Base-by-base conservation (phyloP, 1,139 yeast species). In the Debaryomyces fabryi region DNA sequence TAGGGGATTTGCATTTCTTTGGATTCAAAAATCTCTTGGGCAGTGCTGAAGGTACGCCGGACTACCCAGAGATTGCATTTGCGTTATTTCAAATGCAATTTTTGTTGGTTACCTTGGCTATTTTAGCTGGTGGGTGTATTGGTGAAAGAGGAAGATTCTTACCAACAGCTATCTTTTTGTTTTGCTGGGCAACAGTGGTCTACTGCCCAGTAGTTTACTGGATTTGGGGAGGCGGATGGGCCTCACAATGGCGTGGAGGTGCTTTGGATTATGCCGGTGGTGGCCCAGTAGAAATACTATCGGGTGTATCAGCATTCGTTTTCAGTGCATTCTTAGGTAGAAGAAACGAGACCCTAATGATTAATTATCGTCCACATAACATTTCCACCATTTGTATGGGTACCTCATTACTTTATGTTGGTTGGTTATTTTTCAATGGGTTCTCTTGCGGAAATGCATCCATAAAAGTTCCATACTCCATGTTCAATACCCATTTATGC, bases 211-310 rank as follows among this genome's bases (percentile, higher is more conserved):
- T 93, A 20, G 95, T 93, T 4, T 88, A 84, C 69, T 92, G 98
- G 97, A 84, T 89, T 49, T 93, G 98, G 99, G 87, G 91, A 50
- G 85, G 85, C 41, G 98, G 98, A 39, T 93, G 98, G 98, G 96
- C 97, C 36, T 63, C 72, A 39, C 50, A 55, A 13, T 81, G 76
- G 68, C 78, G 81, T 58, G 92, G 96, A 81, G 97, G 96, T 16
- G 98, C 86, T 1, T 75, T 92, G 49, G 99, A 93, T 66, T 93
- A 90, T 67, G 98, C 99, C 29, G 99, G 99, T 35, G 97, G 97
- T 46, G 98, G 98, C 0, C 96, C 97, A 1, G 97, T 93, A 38
- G 98, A 93, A 67, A 89, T 93, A 49, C 80, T 90, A 33, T 85
- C 96, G 27, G 98, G 98, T 57, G 87, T 90, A 21, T 88, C 91